Base-by-base conservation (phyloP, 768 basidiomycete genomes). In the Tephrocybe sp. region DNA sequence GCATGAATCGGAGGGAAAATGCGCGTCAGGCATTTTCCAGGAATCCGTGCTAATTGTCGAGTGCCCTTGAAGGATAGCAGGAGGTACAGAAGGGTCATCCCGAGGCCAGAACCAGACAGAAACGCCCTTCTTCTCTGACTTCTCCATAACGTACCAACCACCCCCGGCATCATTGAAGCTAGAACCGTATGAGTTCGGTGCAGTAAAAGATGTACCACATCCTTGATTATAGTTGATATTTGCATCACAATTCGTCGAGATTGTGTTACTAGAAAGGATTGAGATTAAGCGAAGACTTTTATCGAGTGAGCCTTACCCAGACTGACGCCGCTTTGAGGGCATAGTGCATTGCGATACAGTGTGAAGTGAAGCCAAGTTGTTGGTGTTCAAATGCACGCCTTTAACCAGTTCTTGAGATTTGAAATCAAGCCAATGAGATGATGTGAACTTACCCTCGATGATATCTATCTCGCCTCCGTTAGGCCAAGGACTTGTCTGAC, bases 101-200 rank as follows among this genome's bases (percentile, higher is more conserved):
- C 82, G 68, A 11, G 77, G 60, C 80, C 80, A 85, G 63, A 82
- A 87, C 79, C 83, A 89, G 30, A 86, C 63, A 47, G 70, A 73
- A 34, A 88, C 69, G 17, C 82, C 81, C 3, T 63, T 66, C 0
- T 51, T 35, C 10, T 42, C 47, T 20, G 72, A 68, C 35, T 76
- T 74, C 52, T 68, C 60, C 72, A 84, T 70, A 41, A 71, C 83
- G 61, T 75, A 87, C 71, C 70, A 83, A 0, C 87, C 87, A 20
- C 87, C 87, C 22, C 77, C 74, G 12, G 62, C 65, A 10, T 31
- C 22, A 60, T 85, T 84, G 67, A 84, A 82, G 13, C 52, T 59
- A 23, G 59, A 5, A 19, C 81, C 82, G 58, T 75, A 81, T 12
- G 78, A 77, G 17, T 68, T 64, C n/a, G 65, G 53, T 5, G 63